Conservation (phyloP, 768 basidiomycete species). For the Paxillus involutus region DNA sequence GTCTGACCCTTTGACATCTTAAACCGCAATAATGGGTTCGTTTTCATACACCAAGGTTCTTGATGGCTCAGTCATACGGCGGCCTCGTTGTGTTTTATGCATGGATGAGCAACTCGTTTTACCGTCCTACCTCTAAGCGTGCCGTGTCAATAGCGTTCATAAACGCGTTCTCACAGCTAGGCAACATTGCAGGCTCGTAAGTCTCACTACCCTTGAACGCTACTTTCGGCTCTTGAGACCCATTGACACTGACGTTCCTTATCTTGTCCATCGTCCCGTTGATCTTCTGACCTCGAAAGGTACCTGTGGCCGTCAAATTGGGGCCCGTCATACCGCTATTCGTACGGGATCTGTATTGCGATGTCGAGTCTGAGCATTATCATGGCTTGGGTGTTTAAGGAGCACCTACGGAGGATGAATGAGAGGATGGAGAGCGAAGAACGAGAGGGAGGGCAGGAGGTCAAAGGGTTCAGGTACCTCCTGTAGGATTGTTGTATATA, state of each 20-base stretch:
- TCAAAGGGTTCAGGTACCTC: not conserved
- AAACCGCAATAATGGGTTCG: slow-evolving; percentile 43
- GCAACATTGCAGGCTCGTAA: slow-evolving; percentile 78
- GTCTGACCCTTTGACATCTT: not conserved
- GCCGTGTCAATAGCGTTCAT: slow-evolving; percentile 73
- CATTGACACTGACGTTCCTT: too few species aligned
- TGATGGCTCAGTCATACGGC: slow-evolving; percentile 68
- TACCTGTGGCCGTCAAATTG: slow-evolving; percentile 64
- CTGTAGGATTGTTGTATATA: not conserved
- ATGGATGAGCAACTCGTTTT: slow-evolving; percentile 18
- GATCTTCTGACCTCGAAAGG: slow-evolving; percentile 21
- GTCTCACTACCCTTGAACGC: slow-evolving; percentile 10
- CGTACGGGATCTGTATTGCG: slow-evolving; percentile 69
- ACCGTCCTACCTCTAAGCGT: slow-evolving; percentile 39
- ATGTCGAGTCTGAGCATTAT: slow-evolving; percentile 48
- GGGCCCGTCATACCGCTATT: slow-evolving; percentile 67
- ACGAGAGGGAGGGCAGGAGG: slow-evolving; percentile 23
- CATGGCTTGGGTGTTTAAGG: slow-evolving; percentile 45
- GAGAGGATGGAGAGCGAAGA: slow-evolving; percentile 25
- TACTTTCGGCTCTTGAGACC: not conserved
- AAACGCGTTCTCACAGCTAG: slow-evolving; percentile 76
- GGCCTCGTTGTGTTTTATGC: slow-evolving; percentile 60
- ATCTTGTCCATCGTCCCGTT: not conserved
- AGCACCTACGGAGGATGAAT: slow-evolving; percentile 42
- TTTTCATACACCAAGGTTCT: slow-evolving; percentile 63